A percentile compares a stretch with the other conserved stretches of the same genome.
Evolutionary conservation across 2,329 filamentous ascomycete genomes (phyloP).

Genomic region (Lachnum nothofagi): DNA sequence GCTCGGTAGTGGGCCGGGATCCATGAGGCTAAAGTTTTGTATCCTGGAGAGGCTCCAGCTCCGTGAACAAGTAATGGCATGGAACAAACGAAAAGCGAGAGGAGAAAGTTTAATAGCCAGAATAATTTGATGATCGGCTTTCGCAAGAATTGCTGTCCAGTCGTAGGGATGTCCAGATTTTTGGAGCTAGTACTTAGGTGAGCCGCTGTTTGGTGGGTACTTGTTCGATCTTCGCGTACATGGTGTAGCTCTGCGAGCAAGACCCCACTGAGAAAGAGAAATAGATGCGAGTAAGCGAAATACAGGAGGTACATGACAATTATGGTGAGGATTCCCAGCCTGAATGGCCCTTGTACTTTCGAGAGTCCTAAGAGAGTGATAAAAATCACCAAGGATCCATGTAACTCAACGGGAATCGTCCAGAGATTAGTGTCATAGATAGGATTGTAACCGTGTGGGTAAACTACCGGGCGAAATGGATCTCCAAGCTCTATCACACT

Average conservation of each 20-base stretch:
- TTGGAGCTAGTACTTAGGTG: background rate
- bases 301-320: constrained; percentile 10
- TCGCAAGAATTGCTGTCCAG: background rate
- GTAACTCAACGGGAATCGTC: constrained; percentile 17
- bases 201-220: background rate
- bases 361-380: constrained; percentile 12
- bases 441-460: constrained; percentile 7
- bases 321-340: constrained; percentile 4
- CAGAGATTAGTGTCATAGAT: constrained; percentile 15
- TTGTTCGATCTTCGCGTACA: constrained; percentile 7
- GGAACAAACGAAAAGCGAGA: constrained; percentile 8
- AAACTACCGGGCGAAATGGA: constrained; percentile 4
- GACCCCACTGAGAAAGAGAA: constrained; percentile 19
- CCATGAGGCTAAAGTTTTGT: constrained; percentile 2
- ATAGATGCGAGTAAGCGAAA: constrained; percentile 12
- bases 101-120: constrained; percentile 10
- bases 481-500: constrained; percentile 9
- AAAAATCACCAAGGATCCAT: constrained; percentile 17
- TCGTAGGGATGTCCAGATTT: background rate
- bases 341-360: constrained; percentile 4
- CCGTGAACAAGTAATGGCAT: constrained; percentile 8
- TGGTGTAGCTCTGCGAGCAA: constrained; percentile 16
- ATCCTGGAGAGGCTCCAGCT: constrained; percentile 6
- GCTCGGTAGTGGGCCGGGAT: constrained; percentile 4
- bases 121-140: background rate